These are phyloP conservation scores for Hippophae gyantsensis DNA, from an alignment of 306 rosid genomes.

Conservation along the genomic window DNA sequence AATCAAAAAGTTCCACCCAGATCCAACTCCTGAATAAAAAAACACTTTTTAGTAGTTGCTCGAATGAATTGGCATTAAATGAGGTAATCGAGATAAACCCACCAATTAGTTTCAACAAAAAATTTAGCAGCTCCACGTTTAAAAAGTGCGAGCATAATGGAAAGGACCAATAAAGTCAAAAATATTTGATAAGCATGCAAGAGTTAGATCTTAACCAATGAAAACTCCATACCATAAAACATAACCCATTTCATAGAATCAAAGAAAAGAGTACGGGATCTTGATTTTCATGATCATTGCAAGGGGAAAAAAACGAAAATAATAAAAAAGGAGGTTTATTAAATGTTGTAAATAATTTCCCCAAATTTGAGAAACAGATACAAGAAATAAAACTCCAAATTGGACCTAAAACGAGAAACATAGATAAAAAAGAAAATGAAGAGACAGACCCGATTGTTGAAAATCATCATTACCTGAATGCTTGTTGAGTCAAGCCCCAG, in stretches of 20 bases:
- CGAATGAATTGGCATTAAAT: too few species aligned
- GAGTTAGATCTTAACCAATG: constrained; percentile 8
- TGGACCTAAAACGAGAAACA: not conserved
- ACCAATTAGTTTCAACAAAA: constrained; percentile 1
- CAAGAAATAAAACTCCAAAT: constrained; percentile 1
- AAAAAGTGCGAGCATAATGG: too few species aligned
- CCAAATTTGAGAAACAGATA: constrained; percentile 14
- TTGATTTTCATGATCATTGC: not conserved
- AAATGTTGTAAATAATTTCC: not conserved
- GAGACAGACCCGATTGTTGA: constrained; percentile 13
- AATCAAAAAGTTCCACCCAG: constrained; percentile 13
- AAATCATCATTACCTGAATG: constrained; percentile 37
- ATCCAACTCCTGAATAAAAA: constrained; percentile 19
- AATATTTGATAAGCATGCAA: not conserved
- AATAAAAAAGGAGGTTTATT: too few species aligned
- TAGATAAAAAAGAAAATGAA: not conserved
- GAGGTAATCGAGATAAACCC: not conserved
- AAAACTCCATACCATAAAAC: constrained; percentile 4
- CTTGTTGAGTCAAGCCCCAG: constrained; percentile 23
- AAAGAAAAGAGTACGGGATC: constrained; percentile 7
- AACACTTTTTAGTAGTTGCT: too few species aligned
- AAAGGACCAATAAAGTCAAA: not conserved
- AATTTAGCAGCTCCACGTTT: constrained; percentile 5
- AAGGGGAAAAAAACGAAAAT: constrained; percentile 2
- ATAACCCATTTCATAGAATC: constrained; percentile 7